A percentile compares a stretch with the other conserved stretches of the same genome.
Evolutionary conservation across 2,329 filamentous ascomycete species (phyloP).

Genomic region (Kalmusia sp.): DNA sequence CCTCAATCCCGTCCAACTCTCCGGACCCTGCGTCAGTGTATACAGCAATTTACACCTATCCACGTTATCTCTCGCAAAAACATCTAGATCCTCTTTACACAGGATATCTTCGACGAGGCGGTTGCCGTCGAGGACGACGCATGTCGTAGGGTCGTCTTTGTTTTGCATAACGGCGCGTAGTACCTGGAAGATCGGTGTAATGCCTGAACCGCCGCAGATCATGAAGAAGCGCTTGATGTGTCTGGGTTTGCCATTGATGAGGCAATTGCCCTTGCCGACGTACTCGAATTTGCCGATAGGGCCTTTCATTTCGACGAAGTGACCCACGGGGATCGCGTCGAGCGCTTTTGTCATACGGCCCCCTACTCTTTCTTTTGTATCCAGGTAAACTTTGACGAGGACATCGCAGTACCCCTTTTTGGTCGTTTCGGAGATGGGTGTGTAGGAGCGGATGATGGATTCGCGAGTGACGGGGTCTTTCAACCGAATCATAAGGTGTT

Average conservation of each 20-base stretch:
- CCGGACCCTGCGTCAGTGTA: constrained; percentile 69
- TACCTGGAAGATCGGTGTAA: constrained; percentile 91
- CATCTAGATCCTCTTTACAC: constrained; percentile 75
- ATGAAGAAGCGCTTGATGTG: constrained; percentile 75
- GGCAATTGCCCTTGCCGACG: constrained; percentile 69
- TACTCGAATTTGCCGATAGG: constrained; percentile 89
- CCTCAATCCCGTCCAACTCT: constrained; percentile 70
- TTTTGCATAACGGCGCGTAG: constrained; percentile 76
- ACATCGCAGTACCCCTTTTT: constrained; percentile 73
- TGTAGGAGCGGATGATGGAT: constrained; percentile 84
- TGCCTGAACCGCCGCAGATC: constrained; percentile 87
- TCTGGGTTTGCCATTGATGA: constrained; percentile 64
- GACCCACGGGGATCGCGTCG: constrained; percentile 73
- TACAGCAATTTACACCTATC: constrained; percentile 71
- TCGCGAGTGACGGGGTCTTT: constrained; percentile 74
- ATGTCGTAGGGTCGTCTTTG: constrained; percentile 67
- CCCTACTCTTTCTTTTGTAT: constrained; percentile 63
- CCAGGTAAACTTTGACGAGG: constrained; percentile 82
- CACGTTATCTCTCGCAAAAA: constrained; percentile 60
- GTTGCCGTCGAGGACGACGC: constrained; percentile 81
- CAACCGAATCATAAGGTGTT: constrained; percentile 86
- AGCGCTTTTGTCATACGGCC: constrained; percentile 85
- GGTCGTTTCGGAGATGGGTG: constrained; percentile 73
- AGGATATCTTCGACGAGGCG: constrained; percentile 81
- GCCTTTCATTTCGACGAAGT: constrained; percentile 83